A percentile compares a stretch with the other conserved stretches of the same genome.
These are phyloP conservation scores for Chalciporus chontae DNA, from an alignment of 768 basidiomycete species.

Conservation along the genomic window DNA sequence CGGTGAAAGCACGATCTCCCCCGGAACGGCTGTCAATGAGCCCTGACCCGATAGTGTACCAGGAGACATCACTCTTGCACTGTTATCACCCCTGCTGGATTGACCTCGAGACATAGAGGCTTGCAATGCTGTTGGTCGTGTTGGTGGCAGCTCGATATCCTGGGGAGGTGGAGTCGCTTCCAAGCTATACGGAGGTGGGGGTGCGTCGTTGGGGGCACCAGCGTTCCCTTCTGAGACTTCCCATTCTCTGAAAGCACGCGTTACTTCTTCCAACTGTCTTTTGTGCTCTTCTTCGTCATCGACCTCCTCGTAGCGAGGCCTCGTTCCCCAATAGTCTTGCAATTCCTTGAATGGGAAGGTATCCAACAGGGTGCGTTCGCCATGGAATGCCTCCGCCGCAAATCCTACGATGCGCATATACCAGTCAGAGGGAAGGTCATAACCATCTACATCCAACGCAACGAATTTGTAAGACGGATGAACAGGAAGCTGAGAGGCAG, in stretches of 20 bases:
- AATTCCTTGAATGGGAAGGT: slow-evolving; percentile 68
- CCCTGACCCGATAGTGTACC: neutral
- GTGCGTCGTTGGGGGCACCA: slow-evolving; percentile 45
- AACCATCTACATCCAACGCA: slow-evolving; percentile 75
- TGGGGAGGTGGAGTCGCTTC: slow-evolving; percentile 26
- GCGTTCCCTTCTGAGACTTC: slow-evolving; percentile 1
- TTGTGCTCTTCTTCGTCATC: slow-evolving; percentile 10
- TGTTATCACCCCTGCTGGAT: neutral
- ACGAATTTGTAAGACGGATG: slow-evolving; percentile 59
- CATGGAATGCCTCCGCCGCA: slow-evolving; percentile 62
- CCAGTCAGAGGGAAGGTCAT: slow-evolving; percentile 80
- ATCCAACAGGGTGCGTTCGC: slow-evolving; percentile 59
- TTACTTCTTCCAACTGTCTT: slow-evolving; percentile 16
- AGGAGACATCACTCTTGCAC: neutral
- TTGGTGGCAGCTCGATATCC: neutral
- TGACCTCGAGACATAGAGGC: neutral
- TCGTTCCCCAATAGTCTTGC: slow-evolving; percentile 68
- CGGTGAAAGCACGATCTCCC: neutral
- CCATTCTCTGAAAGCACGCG: slow-evolving; percentile 46
- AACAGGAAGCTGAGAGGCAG: slow-evolving; percentile 56
- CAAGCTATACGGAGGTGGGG: slow-evolving; percentile 70
- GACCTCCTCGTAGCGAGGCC: slow-evolving; percentile 51
- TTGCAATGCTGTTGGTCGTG: neutral
- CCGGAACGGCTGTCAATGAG: neutral
- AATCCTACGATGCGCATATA: slow-evolving; percentile 79